Evolutionary conservation across 257 asterid genomes (phyloP).

Genomic region (Nicotiana attenuata): DNA sequence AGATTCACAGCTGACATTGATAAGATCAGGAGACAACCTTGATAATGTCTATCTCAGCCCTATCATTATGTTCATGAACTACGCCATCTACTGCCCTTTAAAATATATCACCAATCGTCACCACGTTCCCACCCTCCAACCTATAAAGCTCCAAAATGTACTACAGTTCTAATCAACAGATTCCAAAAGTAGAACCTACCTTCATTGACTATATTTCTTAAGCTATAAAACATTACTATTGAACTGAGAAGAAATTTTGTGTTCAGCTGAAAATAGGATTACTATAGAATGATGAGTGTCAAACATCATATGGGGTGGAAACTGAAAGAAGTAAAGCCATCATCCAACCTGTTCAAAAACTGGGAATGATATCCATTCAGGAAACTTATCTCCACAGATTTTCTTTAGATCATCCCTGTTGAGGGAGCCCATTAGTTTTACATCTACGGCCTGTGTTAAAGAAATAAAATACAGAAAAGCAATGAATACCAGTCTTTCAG

Average conservation of each 20-base stretch:
- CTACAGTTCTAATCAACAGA: background rate
- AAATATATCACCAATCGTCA: background rate
- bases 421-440: constrained; percentile 72
- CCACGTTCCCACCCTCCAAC: background rate
- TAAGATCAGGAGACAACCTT: background rate
- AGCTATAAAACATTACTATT: background rate
- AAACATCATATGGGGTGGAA: background rate
- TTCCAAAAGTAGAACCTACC: background rate
- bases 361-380: constrained; percentile 98
- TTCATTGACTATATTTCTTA: background rate
- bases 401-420: constrained; percentile 86
- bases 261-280: background rate
- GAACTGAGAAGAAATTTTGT: background rate
- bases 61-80: background rate
- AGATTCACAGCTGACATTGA: background rate
- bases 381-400: constrained; percentile 88
- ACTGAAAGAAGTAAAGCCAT: background rate
- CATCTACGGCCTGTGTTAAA: constrained; percentile 85
- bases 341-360: constrained; percentile 78
- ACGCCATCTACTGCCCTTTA: background rate
- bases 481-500: constrained; percentile 10
- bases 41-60: background rate
- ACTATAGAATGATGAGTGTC: background rate
- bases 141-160: background rate
- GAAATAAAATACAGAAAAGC: constrained; percentile 16